Conservation (phyloP, 257 asterid species). For the Salvia rosmarinus region DNA sequence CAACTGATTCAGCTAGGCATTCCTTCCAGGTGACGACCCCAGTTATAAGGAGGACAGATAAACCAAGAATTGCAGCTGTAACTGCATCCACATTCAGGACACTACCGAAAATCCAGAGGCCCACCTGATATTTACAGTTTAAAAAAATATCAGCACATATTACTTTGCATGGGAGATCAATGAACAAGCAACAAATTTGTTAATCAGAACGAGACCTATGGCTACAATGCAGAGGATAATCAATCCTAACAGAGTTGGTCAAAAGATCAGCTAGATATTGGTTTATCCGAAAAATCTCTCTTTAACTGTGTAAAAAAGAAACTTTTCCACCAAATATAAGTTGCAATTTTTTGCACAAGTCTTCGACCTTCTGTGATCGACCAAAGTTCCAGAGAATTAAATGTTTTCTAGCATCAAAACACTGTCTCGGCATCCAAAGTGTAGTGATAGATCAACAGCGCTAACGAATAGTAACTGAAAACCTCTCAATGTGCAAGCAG, state of each 20-base stretch:
- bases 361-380: not conserved
- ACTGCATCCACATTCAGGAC: conserved; percentile 87
- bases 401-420: not conserved
- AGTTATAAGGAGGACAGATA: conserved; percentile 78
- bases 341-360: not conserved
- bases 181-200: not conserved
- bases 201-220: not conserved
- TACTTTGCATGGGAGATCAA: conserved; percentile 1
- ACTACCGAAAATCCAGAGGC: conserved; percentile 94
- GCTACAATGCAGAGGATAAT: not conserved
- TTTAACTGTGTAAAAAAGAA: not conserved
- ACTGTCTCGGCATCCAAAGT: not conserved
- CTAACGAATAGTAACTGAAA: not conserved
- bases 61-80: conserved; percentile 93
- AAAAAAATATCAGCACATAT: not conserved
- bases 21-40: conserved; percentile 99
- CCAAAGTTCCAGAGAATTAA: not conserved
- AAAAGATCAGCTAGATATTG: conserved; percentile 1
- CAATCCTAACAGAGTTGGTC: not conserved
- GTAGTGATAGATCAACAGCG: not conserved
- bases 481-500: not conserved
- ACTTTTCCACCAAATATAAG: not conserved
- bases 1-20: conserved; percentile 95
- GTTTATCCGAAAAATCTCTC: not conserved
- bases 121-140: conserved; percentile 57